phyloP scores from a whole-genome alignment of 495 filamentous ascomycete species.

The Penicillium chermesinum region DNA sequence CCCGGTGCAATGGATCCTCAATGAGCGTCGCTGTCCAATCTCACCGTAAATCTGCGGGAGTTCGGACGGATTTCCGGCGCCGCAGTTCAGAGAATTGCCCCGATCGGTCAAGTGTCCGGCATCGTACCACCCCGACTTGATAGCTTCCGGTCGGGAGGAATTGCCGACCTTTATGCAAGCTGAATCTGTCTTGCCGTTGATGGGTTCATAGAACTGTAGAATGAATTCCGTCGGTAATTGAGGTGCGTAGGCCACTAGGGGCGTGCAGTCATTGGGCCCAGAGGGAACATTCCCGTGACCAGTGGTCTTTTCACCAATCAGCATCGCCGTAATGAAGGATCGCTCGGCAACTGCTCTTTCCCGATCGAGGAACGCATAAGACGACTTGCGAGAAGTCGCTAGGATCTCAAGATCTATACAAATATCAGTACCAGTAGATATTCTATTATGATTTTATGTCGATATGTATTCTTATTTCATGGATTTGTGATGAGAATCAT shows the following conservation, averaged over 20 bases:
- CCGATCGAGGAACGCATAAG: not conserved
- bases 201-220: not conserved
- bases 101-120: not conserved
- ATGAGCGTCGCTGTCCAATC: not conserved
- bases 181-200: not conserved
- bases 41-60: not conserved
- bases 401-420: not conserved
- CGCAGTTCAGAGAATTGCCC: not conserved
- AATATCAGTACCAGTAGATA: too few species aligned
- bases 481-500: not conserved
- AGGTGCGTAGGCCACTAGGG: not conserved
- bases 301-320: conserved; percentile 19
- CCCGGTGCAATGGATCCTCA: not conserved
- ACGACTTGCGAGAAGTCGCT: not conserved
- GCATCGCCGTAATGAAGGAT: not conserved
- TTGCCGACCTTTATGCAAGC: not conserved
- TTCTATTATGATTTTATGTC: not conserved
- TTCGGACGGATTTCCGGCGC: not conserved
- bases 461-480: not conserved
- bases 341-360: conserved; percentile 18
- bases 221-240: conserved; percentile 24
- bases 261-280: conserved; percentile 18
- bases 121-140: not conserved
- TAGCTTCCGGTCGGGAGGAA: not conserved
- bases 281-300: conserved; percentile 14